Evolutionary conservation across 2,329 filamentous ascomycete species (phyloP).

Genomic region (Xylariaceae sp.): DNA sequence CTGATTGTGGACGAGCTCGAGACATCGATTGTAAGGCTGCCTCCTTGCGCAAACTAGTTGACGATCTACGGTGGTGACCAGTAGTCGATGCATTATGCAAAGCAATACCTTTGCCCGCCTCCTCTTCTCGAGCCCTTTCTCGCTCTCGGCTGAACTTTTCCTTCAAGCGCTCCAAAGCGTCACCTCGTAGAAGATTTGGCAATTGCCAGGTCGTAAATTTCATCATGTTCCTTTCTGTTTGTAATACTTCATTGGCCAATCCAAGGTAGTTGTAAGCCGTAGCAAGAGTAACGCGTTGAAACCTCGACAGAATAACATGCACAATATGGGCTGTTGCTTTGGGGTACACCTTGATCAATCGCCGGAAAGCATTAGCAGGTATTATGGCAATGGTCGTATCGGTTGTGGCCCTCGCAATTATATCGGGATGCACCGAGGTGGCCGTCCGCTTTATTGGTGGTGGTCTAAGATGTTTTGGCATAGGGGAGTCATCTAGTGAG

Average conservation of each 20-base stretch:
- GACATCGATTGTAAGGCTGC: slow-evolving; percentile 66
- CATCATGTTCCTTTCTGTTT: slow-evolving; percentile 91
- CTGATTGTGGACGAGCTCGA: slow-evolving; percentile 44
- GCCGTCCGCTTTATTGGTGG: slow-evolving; percentile 47
- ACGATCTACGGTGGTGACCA: slow-evolving; percentile 66
- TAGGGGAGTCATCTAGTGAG: slow-evolving; percentile 55
- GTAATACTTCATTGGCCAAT: slow-evolving; percentile 82
- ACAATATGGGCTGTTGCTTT: slow-evolving; percentile 97
- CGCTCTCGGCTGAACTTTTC: slow-evolving; percentile 86
- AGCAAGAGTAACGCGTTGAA: slow-evolving; percentile 89
- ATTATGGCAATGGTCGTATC: slow-evolving; percentile 99
- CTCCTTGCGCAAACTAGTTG: slow-evolving; percentile 72
- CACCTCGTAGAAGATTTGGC: slow-evolving; percentile 82
- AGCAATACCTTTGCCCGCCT: slow-evolving; percentile 87
- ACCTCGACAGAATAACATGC: slow-evolving; percentile 89
- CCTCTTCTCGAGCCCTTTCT: slow-evolving; percentile 75
- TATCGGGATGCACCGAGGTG: slow-evolving; percentile 89
- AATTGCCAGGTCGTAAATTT: slow-evolving; percentile 88
- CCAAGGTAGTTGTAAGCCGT: slow-evolving; percentile 95
- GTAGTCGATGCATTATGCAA: slow-evolving; percentile 72
- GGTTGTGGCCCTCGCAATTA: slow-evolving; percentile 90
- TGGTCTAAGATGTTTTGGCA: slow-evolving; percentile 32
- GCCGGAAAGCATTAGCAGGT: slow-evolving; percentile 88
- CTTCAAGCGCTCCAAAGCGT: slow-evolving; percentile 77
- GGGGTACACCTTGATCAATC: slow-evolving; percentile 88